Evolutionary conservation across 495 filamentous ascomycete genomes (phyloP), one percentile per base, ranked within the genome.

Genomic region (Sordaria brevicollis): DNA sequence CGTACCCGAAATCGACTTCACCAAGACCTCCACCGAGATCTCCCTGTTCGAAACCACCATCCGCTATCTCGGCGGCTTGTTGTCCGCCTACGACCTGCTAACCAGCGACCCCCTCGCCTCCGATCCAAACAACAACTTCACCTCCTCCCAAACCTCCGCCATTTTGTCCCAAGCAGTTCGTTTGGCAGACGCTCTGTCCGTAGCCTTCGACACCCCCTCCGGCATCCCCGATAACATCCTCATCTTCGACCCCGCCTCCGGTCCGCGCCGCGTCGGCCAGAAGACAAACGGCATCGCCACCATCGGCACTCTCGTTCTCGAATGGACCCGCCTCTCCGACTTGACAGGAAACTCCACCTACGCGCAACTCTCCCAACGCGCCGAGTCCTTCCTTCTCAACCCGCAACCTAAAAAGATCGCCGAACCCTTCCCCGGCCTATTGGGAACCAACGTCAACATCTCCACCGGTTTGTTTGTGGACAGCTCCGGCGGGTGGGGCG

Each of bases 31-130:
- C 11, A 79, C 78, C 7, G 81, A 80, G 15, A 88, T 96, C 71
- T 93, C 89, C 69, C 80, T 97, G 35, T 97, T 97, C 70, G 93
- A 97, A 79, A 97, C 93, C 3, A 96, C 92, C 3, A 97, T 97
- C 74, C 90, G 93, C 4, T 97, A 96, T 73, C 81, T 96, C 4
- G 93, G 83, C 17, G 93, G 93, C 19, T 82, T 97, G 72, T 72
- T 96, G 49, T 91, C 93, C 9, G 93, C 88, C 7, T 93, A 95
- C 76, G 93, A 96, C 75, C 85, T 97, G 72, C 79, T 97, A 33
- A 91, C 78, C 8, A 92, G 91, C 0, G 5, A 91, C 92, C 7
- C 81, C 91, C 34, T 77, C 13, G 31, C 8, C 2, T 86, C n/a
- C 67, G 84, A 13, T 76, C 19, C 43, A 0, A 4, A 90, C 67